phyloP scores from a whole-genome alignment of 2,329 filamentous ascomycete genomes.

The Cryphonectria japonica region DNA sequence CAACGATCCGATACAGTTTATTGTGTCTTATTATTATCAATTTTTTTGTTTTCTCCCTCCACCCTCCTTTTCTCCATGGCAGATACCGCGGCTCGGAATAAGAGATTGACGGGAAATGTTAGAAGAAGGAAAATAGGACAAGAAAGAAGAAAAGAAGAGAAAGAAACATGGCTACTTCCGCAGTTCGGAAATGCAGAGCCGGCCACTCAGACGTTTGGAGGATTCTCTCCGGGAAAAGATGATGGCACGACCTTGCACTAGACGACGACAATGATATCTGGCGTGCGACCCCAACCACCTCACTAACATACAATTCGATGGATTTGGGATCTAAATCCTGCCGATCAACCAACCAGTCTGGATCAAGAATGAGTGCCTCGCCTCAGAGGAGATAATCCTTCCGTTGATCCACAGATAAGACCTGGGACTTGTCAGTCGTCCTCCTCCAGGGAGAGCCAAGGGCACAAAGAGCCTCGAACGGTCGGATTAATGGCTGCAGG shows the following conservation, averaged over 20 bases:
- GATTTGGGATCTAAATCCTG: neutral
- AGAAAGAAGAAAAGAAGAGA: too few species aligned
- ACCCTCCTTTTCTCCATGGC: neutral
- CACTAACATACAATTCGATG: neutral
- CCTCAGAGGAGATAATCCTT: neutral
- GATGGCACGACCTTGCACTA: neutral
- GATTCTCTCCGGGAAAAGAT: neutral
- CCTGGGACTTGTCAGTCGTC: neutral
- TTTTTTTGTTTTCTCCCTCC: neutral
- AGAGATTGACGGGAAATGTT: neutral
- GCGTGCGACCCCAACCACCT: neutral
- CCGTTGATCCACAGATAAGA: neutral
- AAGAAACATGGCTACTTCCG: too few species aligned
- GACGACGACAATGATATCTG: neutral
- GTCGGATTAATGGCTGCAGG: neutral
- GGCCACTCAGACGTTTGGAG: neutral
- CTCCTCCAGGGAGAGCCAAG: neutral
- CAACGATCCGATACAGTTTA: neutral
- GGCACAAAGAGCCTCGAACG: neutral
- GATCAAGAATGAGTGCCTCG: neutral
- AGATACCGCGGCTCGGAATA: neutral
- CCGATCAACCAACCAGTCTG: neutral
- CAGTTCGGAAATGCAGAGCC: neutral
- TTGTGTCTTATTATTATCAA: neutral
- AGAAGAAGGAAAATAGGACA: neutral